Conservation (phyloP, 169 alveolate species). For the Cytauxzoon felis region DNA sequence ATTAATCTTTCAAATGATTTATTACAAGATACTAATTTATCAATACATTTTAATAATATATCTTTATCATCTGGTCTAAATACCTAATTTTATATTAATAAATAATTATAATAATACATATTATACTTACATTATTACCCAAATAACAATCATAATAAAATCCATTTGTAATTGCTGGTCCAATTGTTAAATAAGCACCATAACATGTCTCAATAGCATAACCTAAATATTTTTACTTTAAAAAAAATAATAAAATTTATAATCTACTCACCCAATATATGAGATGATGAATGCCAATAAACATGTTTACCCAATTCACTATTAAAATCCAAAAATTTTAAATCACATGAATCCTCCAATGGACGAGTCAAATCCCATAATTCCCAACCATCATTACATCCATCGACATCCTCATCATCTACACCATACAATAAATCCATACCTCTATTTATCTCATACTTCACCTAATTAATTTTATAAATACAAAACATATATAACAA, state of each 20-base stretch:
- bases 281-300: slow-evolving; percentile 99
- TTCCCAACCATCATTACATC: slow-evolving; percentile 53
- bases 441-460: slow-evolving; percentile 2
- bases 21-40: slow-evolving; percentile 77
- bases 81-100: slow-evolving; percentile 40
- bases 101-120: slow-evolving; percentile 10
- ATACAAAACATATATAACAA: neutral
- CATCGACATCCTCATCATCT: slow-evolving; percentile 26
- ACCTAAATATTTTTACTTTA: slow-evolving; percentile 54
- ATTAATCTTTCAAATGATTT: slow-evolving; percentile 91
- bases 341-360: slow-evolving; percentile 92
- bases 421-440: slow-evolving; percentile 27
- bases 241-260: neutral
- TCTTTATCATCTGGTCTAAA: slow-evolving; percentile 62
- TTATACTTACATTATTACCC: slow-evolving; percentile 77
- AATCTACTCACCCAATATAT: slow-evolving; percentile 80
- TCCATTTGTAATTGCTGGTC: slow-evolving; percentile 94
- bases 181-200: slow-evolving; percentile 96
- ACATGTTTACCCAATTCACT: slow-evolving; percentile 90
- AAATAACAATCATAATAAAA: slow-evolving; percentile 96
- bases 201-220: slow-evolving; percentile 90
- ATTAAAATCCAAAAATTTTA: slow-evolving; percentile 87
- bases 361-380: slow-evolving; percentile 97
- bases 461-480: slow-evolving; percentile 1
- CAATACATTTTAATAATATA: slow-evolving; percentile 43